phyloP scores from a whole-genome alignment of 225 moss, liverwort and hornwort genomes.

The Physcomitrellopsis africana region DNA sequence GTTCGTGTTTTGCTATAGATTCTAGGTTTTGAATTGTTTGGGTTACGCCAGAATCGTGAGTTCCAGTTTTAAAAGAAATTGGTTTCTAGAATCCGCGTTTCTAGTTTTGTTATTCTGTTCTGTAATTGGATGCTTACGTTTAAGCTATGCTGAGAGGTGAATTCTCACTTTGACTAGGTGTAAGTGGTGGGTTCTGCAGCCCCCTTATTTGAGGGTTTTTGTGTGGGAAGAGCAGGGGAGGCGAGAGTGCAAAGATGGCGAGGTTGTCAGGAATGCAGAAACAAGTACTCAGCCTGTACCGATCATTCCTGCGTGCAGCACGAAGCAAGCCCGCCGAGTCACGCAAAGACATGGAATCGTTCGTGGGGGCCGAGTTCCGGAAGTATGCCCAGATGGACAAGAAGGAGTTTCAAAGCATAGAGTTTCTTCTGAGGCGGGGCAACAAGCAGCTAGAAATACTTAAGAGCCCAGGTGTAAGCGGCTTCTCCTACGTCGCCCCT shows the following conservation, averaged over 20 bases:
- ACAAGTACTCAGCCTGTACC: conserved; percentile 86
- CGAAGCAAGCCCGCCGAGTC: conserved; percentile 73
- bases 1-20: background rate
- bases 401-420: conserved; percentile 79
- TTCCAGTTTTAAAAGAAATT: no score
- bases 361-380: conserved; percentile 75
- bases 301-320: conserved; percentile 75
- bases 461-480: conserved; percentile 58
- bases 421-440: conserved; percentile 83
- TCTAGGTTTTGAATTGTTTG: background rate
- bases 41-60: no score
- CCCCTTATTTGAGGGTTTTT: background rate
- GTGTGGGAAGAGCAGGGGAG: background rate
- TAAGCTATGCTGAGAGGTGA: background rate
- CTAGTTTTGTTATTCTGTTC: background rate
- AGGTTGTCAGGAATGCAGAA: conserved; percentile 90
- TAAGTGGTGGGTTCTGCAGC: conserved; percentile 19
- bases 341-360: conserved; percentile 68
- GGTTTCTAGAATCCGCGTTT: conserved; percentile 3
- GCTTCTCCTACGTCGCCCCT: conserved; percentile 58
- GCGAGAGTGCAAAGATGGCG: conserved; percentile 41
- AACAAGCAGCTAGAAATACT: conserved; percentile 86
- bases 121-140: background rate
- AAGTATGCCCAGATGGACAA: conserved; percentile 71
- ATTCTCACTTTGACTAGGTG: conserved; percentile 14